Percentiles rank a stretch among this genome's conserved stretches.
Conservation (phyloP, 2,329 filamentous ascomycete genomes). For the Alternaria sp. region DNA sequence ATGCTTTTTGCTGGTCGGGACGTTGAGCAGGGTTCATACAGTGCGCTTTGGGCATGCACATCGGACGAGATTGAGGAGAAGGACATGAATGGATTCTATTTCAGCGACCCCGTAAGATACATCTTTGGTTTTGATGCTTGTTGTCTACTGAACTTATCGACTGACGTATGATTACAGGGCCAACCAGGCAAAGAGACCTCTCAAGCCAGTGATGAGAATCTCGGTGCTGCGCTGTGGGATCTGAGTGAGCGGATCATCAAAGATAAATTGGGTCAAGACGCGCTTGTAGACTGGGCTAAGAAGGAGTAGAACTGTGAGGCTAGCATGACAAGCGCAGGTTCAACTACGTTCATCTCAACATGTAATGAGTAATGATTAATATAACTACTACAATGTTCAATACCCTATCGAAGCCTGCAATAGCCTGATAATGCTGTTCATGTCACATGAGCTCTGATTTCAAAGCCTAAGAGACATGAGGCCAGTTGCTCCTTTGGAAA, state of each 20-base stretch:
- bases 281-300: conserved; percentile 47
- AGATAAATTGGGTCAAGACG: conserved; percentile 54
- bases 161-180: conserved; percentile 5
- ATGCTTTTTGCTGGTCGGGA: conserved; percentile 50
- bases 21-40: conserved; percentile 56
- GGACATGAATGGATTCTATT: conserved; percentile 55
- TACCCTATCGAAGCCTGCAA: not conserved
- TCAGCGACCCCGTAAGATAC: conserved; percentile 44
- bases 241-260: conserved; percentile 52
- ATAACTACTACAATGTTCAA: not conserved
- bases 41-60: conserved; percentile 53
- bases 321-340: not conserved
- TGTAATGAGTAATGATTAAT: not conserved
- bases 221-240: conserved; percentile 53
- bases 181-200: conserved; percentile 51
- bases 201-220: conserved; percentile 51
- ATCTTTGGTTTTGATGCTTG: not conserved
- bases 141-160: not conserved
- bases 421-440: not conserved
- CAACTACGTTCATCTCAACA: not conserved
- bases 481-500: not conserved
- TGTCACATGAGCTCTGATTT: not conserved
- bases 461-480: not conserved
- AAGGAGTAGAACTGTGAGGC: not conserved
- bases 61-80: conserved; percentile 54